phyloP scores from a whole-genome alignment of 306 rosid genomes.

The Cicer bijugum region DNA sequence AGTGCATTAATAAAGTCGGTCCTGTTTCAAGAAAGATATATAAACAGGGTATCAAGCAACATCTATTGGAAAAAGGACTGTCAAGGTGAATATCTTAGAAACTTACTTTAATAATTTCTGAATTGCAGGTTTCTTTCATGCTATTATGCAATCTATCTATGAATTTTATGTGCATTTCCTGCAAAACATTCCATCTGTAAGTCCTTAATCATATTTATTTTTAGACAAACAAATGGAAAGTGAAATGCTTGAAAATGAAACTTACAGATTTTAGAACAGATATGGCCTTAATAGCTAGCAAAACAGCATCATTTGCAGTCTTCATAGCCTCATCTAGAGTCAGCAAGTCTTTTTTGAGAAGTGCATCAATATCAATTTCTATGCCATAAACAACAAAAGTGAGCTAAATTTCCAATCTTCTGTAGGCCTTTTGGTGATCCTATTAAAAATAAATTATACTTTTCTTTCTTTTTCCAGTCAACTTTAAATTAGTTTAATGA shows the following conservation, averaged over 20 bases:
- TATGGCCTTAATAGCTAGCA: constrained; percentile 77
- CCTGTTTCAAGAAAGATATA: constrained; percentile 27
- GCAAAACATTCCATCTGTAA: constrained; percentile 44
- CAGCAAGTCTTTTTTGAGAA: constrained; percentile 84
- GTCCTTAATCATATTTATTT: constrained; percentile 42
- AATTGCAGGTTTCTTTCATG: constrained; percentile 53
- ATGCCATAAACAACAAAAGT: constrained; percentile 42
- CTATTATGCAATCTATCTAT: constrained; percentile 54
- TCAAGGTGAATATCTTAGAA: constrained; percentile 36
- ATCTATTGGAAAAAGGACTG: constrained; percentile 12
- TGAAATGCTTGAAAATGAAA: constrained; percentile 44
- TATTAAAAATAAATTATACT: constrained; percentile 22
- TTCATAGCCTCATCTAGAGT: constrained; percentile 95
- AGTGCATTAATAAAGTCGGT: constrained; percentile 25
- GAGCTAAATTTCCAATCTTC: constrained; percentile 6
- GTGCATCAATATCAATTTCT: constrained; percentile 82
- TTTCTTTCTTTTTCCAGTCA: constrained; percentile 17
- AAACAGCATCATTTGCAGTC: constrained; percentile 90
- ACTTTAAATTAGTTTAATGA: constrained; percentile 17
- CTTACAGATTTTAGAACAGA: constrained; percentile 79
- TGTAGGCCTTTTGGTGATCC: constrained; percentile 7
- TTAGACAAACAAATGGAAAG: constrained; percentile 38
- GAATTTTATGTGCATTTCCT: constrained; percentile 71
- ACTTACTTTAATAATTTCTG: constrained; percentile 70
- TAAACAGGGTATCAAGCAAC: constrained; percentile 36